Evolutionary conservation across 164 flowering plant species (phyloP), one percentile per base, ranked within the genome.

Genomic region (Berberis thunbergii): DNA sequence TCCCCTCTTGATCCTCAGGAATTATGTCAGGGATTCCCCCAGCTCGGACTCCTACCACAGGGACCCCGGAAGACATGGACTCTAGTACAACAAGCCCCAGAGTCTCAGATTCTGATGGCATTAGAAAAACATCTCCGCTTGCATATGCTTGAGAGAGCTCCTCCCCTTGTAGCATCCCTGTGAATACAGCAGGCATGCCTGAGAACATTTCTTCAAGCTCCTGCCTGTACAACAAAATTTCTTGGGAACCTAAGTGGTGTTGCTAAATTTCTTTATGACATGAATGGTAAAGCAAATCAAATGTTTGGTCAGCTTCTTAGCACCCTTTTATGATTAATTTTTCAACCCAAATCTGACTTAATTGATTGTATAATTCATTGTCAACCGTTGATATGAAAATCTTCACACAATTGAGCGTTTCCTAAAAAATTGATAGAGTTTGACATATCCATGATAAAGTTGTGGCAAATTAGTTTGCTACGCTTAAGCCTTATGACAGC

Each of bases 91-190:
- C 97, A n/a, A 87, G 88, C 12, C 97, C 99, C 2, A 94, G 91
- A 7, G 99, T 94, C 74, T 94, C 99, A 0, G 99, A 94, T 68
- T 94, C 99, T 12, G 99, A 94, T 60, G 99, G 99, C 99, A 91
- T 94, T 64, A 86, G 67, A 61, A 94, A 94, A 10, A 94, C 86
- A 62, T 94, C 99, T 41, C 97, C 97, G 69, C 99, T 94, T 10
- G 99, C 99, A 63, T 94, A 94, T 60, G 99, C 97, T 70, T 89
- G 89, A 41, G 99, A 94, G 52, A 91, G 91, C 74, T 89, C 97
- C 71, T 94, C 97, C 3, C 99, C 97, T 69, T 69, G 83, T 63
- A 94, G 63, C 89, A 82, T 91, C 44, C 99, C 99, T 0, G 95
- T 94, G 75, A 94, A 94, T 46, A 91, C 96, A 26, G 86, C 96